These are phyloP conservation scores for Arachis hypogaea DNA, from an alignment of 306 rosid genomes.

Conservation along the genomic window DNA sequence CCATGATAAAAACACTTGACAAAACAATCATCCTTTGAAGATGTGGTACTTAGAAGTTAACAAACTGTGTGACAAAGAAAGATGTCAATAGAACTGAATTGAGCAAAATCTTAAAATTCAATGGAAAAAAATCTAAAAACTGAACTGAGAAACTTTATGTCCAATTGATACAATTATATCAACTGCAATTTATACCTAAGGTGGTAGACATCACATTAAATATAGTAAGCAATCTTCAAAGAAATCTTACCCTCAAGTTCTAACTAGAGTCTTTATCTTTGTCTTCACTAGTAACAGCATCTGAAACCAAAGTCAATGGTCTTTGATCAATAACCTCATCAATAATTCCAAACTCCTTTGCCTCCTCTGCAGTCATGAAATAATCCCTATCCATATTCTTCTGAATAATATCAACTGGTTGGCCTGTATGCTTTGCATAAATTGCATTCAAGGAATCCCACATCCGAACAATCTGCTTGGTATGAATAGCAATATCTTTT, in stretches of 20 bases:
- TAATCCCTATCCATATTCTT: slow-evolving; percentile 89
- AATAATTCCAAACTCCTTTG: slow-evolving; percentile 85
- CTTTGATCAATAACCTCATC: slow-evolving; percentile 96
- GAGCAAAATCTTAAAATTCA: slow-evolving; percentile 25
- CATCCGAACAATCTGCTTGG: slow-evolving; percentile 85
- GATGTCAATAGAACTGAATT: slow-evolving; percentile 34
- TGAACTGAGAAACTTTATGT: slow-evolving; percentile 35
- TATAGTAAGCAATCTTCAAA: slow-evolving; percentile 34
- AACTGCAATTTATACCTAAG: slow-evolving; percentile 35
- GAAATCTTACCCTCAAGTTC: slow-evolving; percentile 52
- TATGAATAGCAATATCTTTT: slow-evolving; percentile 82
- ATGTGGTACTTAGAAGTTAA: slow-evolving; percentile 18
- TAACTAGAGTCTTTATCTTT: slow-evolving; percentile 66
- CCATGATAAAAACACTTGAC: not conserved
- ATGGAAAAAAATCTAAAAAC: slow-evolving; percentile 28
- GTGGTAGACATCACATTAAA: slow-evolving; percentile 29
- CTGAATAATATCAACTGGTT: slow-evolving; percentile 58
- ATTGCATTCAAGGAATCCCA: slow-evolving; percentile 82
- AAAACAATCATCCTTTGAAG: slow-evolving; percentile 23
- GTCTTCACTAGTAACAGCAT: slow-evolving; percentile 70
- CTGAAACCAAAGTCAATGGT: slow-evolving; percentile 82
- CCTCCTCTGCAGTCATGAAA: slow-evolving; percentile 88
- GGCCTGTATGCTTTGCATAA: slow-evolving; percentile 81
- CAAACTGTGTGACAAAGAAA: slow-evolving; percentile 18
- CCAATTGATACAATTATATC: slow-evolving; percentile 36